Evolutionary conservation across 164 flowering plant species (phyloP), one percentile per base, ranked within the genome.

Genomic region (Stephania yunnanensis): DNA sequence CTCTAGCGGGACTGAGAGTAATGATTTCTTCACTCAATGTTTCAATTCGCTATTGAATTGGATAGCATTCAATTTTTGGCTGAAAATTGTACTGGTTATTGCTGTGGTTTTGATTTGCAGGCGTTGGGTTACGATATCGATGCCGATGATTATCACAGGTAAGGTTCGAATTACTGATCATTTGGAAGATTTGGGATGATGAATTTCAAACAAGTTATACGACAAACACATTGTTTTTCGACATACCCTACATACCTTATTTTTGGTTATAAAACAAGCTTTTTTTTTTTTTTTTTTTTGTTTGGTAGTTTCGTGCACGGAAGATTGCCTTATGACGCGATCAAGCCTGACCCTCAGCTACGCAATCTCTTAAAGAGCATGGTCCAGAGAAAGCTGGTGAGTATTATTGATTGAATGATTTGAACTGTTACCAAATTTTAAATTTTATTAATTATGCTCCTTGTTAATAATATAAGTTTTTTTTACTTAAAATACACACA

Each of bases 1-100:
- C 97, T 36, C 88, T 95, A n/a, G 98, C 97, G 31, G 98, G 98
- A 44, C 79, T 95, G 20, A 86, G 98, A 74, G 98, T 94, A 88
- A 82, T 70, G 42, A 36, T 36, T 76, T 44, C 44, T 55, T 55
- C 10, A 72, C 44, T 31, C 67, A 58, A n/a, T 58, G 19, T n/a
- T 9, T 65, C 68, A 5, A 30, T 72, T 48, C 15, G 30, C 46
- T 31, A 36, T n/a, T 80, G 19, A 1, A 6, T 0, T 19, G 9
- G 42, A 71, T 1, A 71, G 3, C 82, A 61, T 53, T 48, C 11
- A 2, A 46, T 71, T 46, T 67, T 19, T 46, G 19, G 19, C 55
- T 48, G 15, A 55, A 25, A 10, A 11, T 20, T 73, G 8, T 77
- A 5, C 5, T 74, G 65, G n/a, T 31, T 11, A 17, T 61, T n/a